A percentile compares a stretch with the other conserved stretches of the same genome.
Conservation (phyloP, 1,284 basidiomycete species). For the Gymnopus androsaceus region DNA sequence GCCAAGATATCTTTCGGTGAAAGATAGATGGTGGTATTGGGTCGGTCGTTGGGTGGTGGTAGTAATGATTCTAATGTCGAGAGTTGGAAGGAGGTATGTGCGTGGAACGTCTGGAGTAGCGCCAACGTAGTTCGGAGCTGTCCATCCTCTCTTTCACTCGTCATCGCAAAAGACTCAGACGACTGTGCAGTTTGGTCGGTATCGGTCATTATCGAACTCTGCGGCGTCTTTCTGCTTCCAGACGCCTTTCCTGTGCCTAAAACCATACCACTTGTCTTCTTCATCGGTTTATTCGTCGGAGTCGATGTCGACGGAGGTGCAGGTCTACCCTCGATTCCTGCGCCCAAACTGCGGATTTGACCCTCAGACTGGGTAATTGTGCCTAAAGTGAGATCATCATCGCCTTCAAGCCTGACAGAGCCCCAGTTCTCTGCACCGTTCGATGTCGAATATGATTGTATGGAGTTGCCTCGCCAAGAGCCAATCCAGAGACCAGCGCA, state of each 20-base stretch:
- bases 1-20: constrained; percentile 63
- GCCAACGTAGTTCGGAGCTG: constrained; percentile 65
- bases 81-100: constrained; percentile 68
- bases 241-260: constrained; percentile 39
- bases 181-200: constrained; percentile 34
- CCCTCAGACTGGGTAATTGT: constrained; percentile 14
- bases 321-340: constrained; percentile 66
- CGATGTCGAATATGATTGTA: constrained; percentile 44
- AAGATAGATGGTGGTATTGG: constrained; percentile 31
- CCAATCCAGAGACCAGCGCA: constrained; percentile 79
- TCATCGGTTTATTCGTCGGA: constrained; percentile 36
- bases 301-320: constrained; percentile 8
- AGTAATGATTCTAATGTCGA: constrained; percentile 55
- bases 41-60: constrained; percentile 26
- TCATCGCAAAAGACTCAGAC: constrained; percentile 24
- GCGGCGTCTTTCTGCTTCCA: not conserved
- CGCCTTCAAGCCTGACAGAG: constrained; percentile 58
- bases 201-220: constrained; percentile 18
- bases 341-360: constrained; percentile 59
- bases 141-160: constrained; percentile 38
- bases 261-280: constrained; percentile 44
- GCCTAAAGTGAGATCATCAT: constrained; percentile 52
- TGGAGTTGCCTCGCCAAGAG: constrained; percentile 56
- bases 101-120: constrained; percentile 71
- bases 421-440: constrained; percentile 54